These are phyloP conservation scores for Rhizopus sp. DNA, from an alignment of 371 early-diverging fungal species.

Conservation along the genomic window DNA sequence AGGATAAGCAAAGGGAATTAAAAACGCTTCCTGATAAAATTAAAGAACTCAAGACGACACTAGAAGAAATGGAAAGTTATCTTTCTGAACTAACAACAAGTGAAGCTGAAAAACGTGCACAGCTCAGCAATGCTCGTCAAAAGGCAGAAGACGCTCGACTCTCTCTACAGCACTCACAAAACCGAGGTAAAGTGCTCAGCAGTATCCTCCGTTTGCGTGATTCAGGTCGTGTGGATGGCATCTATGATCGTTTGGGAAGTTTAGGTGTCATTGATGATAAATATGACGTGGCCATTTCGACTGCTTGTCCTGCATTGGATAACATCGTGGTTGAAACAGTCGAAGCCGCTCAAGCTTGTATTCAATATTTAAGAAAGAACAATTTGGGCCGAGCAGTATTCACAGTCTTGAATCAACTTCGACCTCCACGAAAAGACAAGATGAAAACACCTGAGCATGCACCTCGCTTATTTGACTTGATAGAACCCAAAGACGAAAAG, in stretches of 20 bases:
- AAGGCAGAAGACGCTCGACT: slow-evolving; percentile 70
- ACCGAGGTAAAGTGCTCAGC: slow-evolving; percentile 74
- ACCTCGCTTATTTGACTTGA: slow-evolving; percentile 91
- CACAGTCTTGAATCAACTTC: slow-evolving; percentile 84
- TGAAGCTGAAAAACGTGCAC: slow-evolving; percentile 39
- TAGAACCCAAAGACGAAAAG: slow-evolving; percentile 75
- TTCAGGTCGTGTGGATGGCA: slow-evolving; percentile 81
- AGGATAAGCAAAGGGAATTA: slow-evolving; percentile 30
- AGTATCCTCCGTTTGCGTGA: slow-evolving; percentile 80
- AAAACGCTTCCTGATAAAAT: slow-evolving; percentile 40
- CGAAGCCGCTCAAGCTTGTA: slow-evolving; percentile 89
- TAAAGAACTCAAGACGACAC: slow-evolving; percentile 45
- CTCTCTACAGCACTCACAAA: slow-evolving; percentile 68
- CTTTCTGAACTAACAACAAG: slow-evolving; percentile 23
- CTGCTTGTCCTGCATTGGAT: slow-evolving; percentile 87
- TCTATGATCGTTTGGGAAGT: slow-evolving; percentile 95
- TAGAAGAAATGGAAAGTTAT: slow-evolving; percentile 53
- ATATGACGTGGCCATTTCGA: slow-evolving; percentile 97
- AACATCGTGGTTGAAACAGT: slow-evolving; percentile 97
- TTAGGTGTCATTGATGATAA: slow-evolving; percentile 94
- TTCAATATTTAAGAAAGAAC: slow-evolving; percentile 86
- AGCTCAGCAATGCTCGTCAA: slow-evolving; percentile 50
- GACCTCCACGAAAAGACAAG: slow-evolving; percentile 43
- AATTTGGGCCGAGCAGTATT: slow-evolving; percentile 93
- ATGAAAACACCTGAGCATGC: slow-evolving; percentile 82